These are phyloP conservation scores for Lonicera japonica DNA, from an alignment of 129 eudicot species.

Conservation along the genomic window DNA sequence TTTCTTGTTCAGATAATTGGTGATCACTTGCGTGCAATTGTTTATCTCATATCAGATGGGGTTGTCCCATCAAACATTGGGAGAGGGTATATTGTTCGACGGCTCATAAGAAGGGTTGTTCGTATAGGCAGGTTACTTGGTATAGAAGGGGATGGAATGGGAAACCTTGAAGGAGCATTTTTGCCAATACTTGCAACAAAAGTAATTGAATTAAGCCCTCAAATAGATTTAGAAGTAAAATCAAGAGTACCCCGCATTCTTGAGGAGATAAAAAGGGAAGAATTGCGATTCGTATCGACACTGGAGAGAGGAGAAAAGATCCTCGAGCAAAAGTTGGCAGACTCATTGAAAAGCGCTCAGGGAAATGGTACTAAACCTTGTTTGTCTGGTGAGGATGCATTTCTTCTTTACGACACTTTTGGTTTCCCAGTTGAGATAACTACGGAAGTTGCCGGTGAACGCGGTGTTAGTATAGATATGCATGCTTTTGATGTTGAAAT, in stretches of 20 bases:
- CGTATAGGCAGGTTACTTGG: constrained; percentile 82
- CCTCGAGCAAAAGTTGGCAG: constrained; percentile 63
- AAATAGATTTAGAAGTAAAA: constrained; percentile 62
- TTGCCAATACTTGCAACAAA: constrained; percentile 71
- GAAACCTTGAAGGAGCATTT: constrained; percentile 69
- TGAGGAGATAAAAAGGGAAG: constrained; percentile 78
- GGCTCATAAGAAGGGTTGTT: constrained; percentile 86
- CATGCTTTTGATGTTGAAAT: constrained; percentile 66
- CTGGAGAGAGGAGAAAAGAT: constrained; percentile 88
- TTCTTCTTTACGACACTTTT: constrained; percentile 68
- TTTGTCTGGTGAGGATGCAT: constrained; percentile 85
- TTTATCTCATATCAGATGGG: constrained; percentile 83
- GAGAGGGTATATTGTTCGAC: constrained; percentile 78
- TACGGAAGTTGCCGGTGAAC: constrained; percentile 68
- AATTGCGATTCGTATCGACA: constrained; percentile 61
- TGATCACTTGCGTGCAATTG: constrained; percentile 91
- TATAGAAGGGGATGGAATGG: constrained; percentile 62
- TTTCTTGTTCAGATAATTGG: constrained; percentile 66
- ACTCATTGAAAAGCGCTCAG: constrained; percentile 39
- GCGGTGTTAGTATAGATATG: constrained; percentile 73
- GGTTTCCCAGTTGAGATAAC: constrained; percentile 97
- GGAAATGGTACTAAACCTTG: constrained; percentile 27
- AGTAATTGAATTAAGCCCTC: constrained; percentile 66
- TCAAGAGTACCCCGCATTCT: constrained; percentile 52
- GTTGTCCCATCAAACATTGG: constrained; percentile 86